phyloP scores from a whole-genome alignment of 2,329 filamentous ascomycete species.

The Ceratocystis ficicola region DNA sequence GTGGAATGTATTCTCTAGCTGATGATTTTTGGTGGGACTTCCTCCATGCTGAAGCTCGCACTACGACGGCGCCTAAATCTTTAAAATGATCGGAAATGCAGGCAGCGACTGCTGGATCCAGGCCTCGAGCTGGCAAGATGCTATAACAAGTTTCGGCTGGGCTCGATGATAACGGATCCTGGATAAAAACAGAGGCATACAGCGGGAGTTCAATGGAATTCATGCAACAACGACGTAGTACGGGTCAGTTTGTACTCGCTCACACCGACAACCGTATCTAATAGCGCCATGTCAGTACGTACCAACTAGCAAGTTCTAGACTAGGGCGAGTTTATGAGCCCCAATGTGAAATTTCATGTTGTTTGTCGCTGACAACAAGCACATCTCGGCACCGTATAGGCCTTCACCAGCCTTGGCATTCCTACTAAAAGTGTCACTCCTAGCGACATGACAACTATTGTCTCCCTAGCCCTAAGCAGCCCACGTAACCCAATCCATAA shows the following conservation, averaged over 20 bases:
- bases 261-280: too few relatives aligned
- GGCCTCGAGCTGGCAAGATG: background rate
- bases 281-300: too few relatives aligned
- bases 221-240: background rate
- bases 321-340: too few relatives aligned
- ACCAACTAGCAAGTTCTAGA: too few relatives aligned
- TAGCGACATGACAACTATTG: too few relatives aligned
- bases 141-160: background rate
- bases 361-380: too few relatives aligned
- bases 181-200: background rate
- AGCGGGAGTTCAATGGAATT: background rate
- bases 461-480: too few relatives aligned
- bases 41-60: background rate
- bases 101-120: background rate
- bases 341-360: too few relatives aligned
- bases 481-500: too few relatives aligned
- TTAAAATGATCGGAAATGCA: background rate
- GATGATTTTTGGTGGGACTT: background rate
- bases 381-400: too few relatives aligned
- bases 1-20: background rate
- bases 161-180: background rate
- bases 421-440: too few relatives aligned
- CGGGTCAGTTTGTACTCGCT: background rate
- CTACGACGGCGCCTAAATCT: background rate
- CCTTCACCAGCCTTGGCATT: too few relatives aligned